phyloP scores from a whole-genome alignment of 352 stramenopile genomes.

The Phytophthora sansomeana region DNA sequence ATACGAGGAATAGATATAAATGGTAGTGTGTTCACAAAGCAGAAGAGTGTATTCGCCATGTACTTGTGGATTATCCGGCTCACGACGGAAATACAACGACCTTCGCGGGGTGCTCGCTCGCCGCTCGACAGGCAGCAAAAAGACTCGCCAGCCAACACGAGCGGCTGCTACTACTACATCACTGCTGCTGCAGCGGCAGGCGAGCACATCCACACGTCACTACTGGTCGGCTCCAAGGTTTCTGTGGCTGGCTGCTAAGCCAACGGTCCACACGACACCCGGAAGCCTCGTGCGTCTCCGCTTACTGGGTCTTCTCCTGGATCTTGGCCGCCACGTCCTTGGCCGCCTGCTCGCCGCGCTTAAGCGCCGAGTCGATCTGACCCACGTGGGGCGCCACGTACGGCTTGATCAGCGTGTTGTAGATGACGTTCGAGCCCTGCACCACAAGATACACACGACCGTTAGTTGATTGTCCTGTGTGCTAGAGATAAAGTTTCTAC shows the following conservation, averaged over 20 bases:
- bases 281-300: neutral
- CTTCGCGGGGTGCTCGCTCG: slow-evolving; percentile 8
- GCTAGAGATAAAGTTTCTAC: slow-evolving; percentile 7
- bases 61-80: slow-evolving; percentile 33
- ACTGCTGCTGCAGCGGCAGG: slow-evolving; percentile 17
- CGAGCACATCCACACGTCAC: slow-evolving; percentile 25
- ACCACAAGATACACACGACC: slow-evolving; percentile 11
- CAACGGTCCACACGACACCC: neutral
- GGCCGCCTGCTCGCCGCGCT: slow-evolving; percentile 58
- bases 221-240: slow-evolving; percentile 13
- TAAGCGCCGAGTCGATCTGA: slow-evolving; percentile 71
- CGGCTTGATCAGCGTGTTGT: slow-evolving; percentile 86
- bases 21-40: slow-evolving; percentile 15
- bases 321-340: slow-evolving; percentile 66
- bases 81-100: slow-evolving; percentile 36
- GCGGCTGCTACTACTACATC: slow-evolving; percentile 16
- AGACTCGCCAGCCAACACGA: slow-evolving; percentile 16
- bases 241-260: neutral
- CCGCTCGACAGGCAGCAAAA: slow-evolving; percentile 9
- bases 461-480: slow-evolving; percentile 4
- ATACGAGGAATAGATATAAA: neutral
- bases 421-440: slow-evolving; percentile 85
- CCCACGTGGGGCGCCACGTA: slow-evolving; percentile 79
- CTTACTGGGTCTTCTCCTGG: slow-evolving; percentile 49
- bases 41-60: slow-evolving; percentile 39